Percentiles rank a stretch among this genome's conserved stretches.
Evolutionary conservation across 2,329 filamentous ascomycete species (phyloP).

Genomic region (Sporothrix protearum): DNA sequence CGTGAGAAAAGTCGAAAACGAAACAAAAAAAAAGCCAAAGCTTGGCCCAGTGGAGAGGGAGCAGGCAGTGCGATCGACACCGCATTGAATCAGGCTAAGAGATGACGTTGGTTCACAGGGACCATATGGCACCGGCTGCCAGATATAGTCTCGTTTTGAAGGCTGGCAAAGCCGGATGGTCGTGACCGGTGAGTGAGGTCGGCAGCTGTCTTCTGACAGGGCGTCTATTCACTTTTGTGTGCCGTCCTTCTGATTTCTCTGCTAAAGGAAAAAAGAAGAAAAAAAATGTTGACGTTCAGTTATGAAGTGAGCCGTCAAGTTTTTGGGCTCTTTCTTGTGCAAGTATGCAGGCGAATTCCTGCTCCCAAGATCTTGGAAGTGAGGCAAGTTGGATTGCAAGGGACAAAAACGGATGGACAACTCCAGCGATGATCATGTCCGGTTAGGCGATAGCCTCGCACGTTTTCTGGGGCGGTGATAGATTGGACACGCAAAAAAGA

Average conservation of each 20-base stretch:
- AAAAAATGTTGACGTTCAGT: background rate
- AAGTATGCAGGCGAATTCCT: background rate
- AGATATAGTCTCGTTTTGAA: background rate
- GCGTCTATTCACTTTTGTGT: background rate
- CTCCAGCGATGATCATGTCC: background rate
- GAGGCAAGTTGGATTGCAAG: background rate
- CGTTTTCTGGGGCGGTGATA: background rate
- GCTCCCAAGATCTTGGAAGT: background rate
- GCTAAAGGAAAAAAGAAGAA: background rate
- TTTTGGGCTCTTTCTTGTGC: background rate
- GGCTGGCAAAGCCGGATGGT: background rate
- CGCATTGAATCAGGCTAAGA: background rate
- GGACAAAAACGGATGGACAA: constrained; percentile 1
- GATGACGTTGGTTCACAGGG: constrained; percentile 4
- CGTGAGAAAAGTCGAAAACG: background rate
- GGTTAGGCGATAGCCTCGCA: constrained; percentile 6
- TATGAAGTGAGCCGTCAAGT: background rate
- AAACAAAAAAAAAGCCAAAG: background rate
- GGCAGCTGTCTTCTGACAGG: background rate
- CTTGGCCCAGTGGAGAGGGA: constrained; percentile 5
- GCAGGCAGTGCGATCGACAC: background rate
- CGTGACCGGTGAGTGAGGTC: background rate
- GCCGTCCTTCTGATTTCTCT: background rate
- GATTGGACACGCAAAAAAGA: background rate
- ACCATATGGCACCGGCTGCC: background rate